Percentiles rank a stretch among this genome's conserved stretches.
Evolutionary conservation across 495 filamentous ascomycete genomes (phyloP).

Genomic region (Talaromyces proteolyticus): DNA sequence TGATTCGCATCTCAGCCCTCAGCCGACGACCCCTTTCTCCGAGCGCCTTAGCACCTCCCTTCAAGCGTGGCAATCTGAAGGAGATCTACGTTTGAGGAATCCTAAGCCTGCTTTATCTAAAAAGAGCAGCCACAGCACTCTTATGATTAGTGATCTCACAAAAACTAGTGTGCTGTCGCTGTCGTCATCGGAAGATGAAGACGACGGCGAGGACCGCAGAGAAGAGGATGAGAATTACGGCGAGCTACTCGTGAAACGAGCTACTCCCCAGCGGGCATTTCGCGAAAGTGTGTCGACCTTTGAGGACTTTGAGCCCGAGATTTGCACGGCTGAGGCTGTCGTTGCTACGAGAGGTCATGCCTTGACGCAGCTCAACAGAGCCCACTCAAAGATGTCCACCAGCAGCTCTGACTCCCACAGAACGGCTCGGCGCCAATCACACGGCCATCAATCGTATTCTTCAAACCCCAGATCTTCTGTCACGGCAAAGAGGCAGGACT

Average conservation of each 20-base stretch:
- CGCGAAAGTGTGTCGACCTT: conserved; percentile 34
- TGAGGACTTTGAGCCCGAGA: conserved; percentile 32
- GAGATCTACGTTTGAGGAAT: conserved; percentile 8
- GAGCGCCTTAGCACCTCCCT: conserved; percentile 9
- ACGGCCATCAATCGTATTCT: conserved; percentile 16
- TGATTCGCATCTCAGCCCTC: neutral
- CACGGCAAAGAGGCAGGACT: conserved; percentile 9
- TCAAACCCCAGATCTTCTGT: conserved; percentile 22
- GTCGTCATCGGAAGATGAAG: conserved; percentile 53
- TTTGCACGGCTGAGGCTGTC: conserved; percentile 34
- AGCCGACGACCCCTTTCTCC: neutral
- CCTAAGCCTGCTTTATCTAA: conserved; percentile 22
- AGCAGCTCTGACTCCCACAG: conserved; percentile 25
- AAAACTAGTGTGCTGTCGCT: conserved; percentile 49
- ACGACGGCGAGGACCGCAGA: conserved; percentile 26
- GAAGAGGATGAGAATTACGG: conserved; percentile 3
- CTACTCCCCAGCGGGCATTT: neutral
- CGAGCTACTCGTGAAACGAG: neutral
- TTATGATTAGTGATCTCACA: conserved; percentile 41
- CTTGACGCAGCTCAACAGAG: conserved; percentile 21
- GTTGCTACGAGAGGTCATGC: conserved; percentile 24
- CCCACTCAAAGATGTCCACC: conserved; percentile 14
- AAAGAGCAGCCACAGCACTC: conserved; percentile 36
- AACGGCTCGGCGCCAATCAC: conserved; percentile 11
- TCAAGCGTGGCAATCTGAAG: conserved; percentile 12